A percentile compares a stretch with the other conserved stretches of the same genome.
Evolutionary conservation across 495 filamentous ascomycete species (phyloP).

Genomic region (Penicillium atrosanguineum): DNA sequence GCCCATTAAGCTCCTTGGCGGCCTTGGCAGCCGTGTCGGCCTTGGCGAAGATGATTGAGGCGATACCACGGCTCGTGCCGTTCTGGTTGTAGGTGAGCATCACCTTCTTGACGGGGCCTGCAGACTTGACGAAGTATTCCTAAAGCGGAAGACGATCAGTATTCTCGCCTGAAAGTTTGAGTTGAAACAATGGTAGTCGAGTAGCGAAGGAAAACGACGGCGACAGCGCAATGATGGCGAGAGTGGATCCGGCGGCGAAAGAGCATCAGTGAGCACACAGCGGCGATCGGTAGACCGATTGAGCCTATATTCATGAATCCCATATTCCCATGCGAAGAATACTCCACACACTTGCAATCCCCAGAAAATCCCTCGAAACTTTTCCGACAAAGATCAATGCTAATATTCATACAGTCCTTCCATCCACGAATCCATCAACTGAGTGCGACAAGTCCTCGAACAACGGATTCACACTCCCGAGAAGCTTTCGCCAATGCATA

Average conservation of each 20-base stretch:
- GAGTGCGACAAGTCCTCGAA: conserved; percentile 14
- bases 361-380: not conserved
- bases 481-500: conserved; percentile 5
- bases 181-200: conserved; percentile 21
- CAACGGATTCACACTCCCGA: conserved; percentile 2
- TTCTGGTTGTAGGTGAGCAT: conserved; percentile 89
- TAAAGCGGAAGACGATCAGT: conserved; percentile 56
- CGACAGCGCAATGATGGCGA: conserved; percentile 26
- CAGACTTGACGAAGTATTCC: conserved; percentile 90
- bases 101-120: conserved; percentile 85
- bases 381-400: not conserved
- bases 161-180: conserved; percentile 28
- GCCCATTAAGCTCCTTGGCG: conserved; percentile 74
- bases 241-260: conserved; percentile 30
- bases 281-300: conserved; percentile 30
- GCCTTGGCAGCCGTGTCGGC: conserved; percentile 78
- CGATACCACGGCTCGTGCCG: conserved; percentile 85
- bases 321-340: not conserved
- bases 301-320: not conserved
- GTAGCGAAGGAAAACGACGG: conserved; percentile 21
- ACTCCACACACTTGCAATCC: not conserved
- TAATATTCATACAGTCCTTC: not conserved
- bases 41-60: conserved; percentile 75
- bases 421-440: conserved; percentile 9
- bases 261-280: conserved; percentile 73